Conservation (phyloP, 345 rosid species). For the Bruguiera gymnorhiza region DNA sequence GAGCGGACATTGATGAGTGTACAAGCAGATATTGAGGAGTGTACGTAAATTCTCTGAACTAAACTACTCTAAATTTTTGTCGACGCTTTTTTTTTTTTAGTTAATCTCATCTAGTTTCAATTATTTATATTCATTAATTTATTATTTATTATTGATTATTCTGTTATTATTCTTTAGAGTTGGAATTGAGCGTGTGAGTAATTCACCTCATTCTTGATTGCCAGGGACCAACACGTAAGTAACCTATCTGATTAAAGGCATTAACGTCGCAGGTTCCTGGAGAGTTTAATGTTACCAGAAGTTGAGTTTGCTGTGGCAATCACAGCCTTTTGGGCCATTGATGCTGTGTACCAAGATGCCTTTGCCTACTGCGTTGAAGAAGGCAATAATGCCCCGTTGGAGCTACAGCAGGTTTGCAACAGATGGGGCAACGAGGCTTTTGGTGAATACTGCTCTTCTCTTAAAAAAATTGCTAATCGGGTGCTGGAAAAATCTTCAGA, state of each 20-base stretch:
- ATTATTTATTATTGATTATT: no score
- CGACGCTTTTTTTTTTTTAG: no score
- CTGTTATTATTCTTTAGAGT: no score
- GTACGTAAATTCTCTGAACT: no score
- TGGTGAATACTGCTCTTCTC: conserved; percentile 49
- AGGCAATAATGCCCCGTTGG: conserved; percentile 48
- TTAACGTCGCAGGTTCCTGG: conserved; percentile 46
- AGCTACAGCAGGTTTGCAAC: conserved; percentile 54
- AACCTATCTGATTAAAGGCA: background rate
- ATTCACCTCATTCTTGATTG: no score
- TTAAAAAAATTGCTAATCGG: conserved; percentile 50
- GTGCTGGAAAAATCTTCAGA: conserved; percentile 47
- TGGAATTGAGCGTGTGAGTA: no score
- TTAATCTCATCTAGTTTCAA: no score
- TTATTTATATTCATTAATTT: no score
- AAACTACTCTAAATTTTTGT: no score
- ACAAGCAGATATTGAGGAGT: no score
- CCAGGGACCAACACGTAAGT: no score
- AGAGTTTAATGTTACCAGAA: conserved; percentile 51
- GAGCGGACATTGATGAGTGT: no score
- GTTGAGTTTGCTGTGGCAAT: conserved; percentile 49
- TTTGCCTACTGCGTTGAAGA: conserved; percentile 69
- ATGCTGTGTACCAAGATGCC: conserved; percentile 76
- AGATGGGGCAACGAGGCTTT: conserved; percentile 83
- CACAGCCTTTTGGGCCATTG: conserved; percentile 75